These are phyloP conservation scores for Colletotrichum sublineola DNA, from an alignment of 2,329 filamentous ascomycete genomes.

Conservation along the genomic window DNA sequence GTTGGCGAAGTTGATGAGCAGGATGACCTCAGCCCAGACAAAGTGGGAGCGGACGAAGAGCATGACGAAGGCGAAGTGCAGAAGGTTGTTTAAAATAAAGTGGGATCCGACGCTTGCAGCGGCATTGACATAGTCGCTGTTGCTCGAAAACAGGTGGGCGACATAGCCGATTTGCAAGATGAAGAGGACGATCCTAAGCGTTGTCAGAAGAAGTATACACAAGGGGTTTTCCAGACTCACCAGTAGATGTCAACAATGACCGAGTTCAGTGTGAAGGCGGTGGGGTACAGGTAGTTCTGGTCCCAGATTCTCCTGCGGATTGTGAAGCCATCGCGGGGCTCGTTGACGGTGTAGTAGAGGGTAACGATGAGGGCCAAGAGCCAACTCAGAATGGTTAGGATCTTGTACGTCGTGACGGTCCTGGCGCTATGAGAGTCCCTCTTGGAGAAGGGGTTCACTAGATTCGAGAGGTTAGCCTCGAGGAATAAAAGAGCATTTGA, in stretches of 20 bases:
- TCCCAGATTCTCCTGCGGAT: conserved; percentile 78
- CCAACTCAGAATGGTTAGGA: conserved; percentile 81
- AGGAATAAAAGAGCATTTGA: not conserved
- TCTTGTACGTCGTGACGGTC: conserved; percentile 79
- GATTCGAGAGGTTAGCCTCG: conserved; percentile 35
- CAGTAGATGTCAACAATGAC: conserved; percentile 80
- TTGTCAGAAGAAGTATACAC: conserved; percentile 12
- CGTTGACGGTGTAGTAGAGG: conserved; percentile 79
- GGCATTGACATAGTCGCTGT: conserved; percentile 72
- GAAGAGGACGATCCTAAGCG: conserved; percentile 76
- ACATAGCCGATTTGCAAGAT: conserved; percentile 83
- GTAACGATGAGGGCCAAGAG: conserved; percentile 78
- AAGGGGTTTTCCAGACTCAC: conserved; percentile 56
- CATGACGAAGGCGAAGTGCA: conserved; percentile 85
- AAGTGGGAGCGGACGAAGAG: conserved; percentile 85
- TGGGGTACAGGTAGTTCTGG: conserved; percentile 75
- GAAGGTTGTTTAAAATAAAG: conserved; percentile 88
- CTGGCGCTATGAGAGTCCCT: conserved; percentile 74
- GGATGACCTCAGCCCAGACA: conserved; percentile 79
- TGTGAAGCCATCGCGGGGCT: conserved; percentile 72
- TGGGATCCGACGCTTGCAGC: conserved; percentile 85
- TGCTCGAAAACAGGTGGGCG: conserved; percentile 79
- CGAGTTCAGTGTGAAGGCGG: conserved; percentile 81
- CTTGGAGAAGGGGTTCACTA: conserved; percentile 83
- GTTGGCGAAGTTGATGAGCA: conserved; percentile 87